A percentile compares a stretch with the other conserved stretches of the same genome.
Evolutionary conservation across 164 flowering plant species (phyloP).

Genomic region (Sedum album): DNA sequence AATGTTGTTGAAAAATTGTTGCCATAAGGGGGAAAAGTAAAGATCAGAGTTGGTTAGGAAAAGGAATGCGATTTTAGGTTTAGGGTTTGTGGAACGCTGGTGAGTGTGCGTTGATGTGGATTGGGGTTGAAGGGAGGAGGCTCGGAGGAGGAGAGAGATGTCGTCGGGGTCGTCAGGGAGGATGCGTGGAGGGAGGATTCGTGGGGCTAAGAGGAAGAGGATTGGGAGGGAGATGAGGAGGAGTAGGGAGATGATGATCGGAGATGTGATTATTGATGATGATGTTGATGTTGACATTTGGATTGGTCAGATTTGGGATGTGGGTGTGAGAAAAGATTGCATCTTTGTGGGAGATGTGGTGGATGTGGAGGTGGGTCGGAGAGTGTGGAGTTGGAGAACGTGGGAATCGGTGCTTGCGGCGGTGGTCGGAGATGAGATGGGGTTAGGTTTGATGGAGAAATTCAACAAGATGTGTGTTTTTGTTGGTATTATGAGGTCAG

Average conservation of each 20-base stretch:
- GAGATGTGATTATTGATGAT: slow-evolving; percentile 18
- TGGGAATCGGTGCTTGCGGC: too few relatives aligned
- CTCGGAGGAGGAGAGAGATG: slow-evolving; percentile 59
- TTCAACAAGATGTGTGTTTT: too few relatives aligned
- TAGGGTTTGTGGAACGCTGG: slow-evolving; percentile 24
- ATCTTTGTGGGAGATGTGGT: too few relatives aligned
- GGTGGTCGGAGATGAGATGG: neutral
- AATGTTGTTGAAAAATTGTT: slow-evolving; percentile 45
- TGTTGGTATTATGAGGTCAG: too few relatives aligned
- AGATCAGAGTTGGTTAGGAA: slow-evolving; percentile 83
- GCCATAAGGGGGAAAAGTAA: slow-evolving; percentile 73
- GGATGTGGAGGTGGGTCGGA: neutral
- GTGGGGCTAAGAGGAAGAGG: slow-evolving; percentile 45
- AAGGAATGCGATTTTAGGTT: slow-evolving; percentile 74
- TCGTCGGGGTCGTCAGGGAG: slow-evolving; percentile 72
- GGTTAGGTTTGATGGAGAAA: too few relatives aligned
- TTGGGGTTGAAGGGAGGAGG: slow-evolving; percentile 20
- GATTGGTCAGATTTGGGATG: neutral
- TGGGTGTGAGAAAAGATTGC: neutral
- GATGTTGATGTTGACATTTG: neutral
- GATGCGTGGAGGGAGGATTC: slow-evolving; percentile 38
- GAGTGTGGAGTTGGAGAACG: neutral
- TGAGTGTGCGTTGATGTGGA: slow-evolving; percentile 25
- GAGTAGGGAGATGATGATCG: slow-evolving; percentile 36
- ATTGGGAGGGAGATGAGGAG: slow-evolving; percentile 52